These are phyloP conservation scores for Globisporangium uncinulatum DNA, from an alignment of 352 stramenopile species.

Conservation along the genomic window DNA sequence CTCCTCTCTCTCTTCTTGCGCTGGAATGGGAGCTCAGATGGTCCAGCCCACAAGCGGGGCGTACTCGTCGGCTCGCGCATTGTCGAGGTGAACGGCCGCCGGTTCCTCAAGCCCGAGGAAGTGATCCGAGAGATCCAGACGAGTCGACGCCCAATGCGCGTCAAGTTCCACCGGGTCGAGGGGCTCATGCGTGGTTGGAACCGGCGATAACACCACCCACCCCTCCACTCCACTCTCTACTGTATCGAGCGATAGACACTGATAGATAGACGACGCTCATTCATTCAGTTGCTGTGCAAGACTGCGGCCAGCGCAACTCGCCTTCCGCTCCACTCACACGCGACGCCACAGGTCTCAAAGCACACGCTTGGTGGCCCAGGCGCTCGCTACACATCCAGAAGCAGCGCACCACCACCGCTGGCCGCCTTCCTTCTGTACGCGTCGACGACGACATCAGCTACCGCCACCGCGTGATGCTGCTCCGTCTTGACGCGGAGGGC, in stretches of 20 bases:
- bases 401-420: conserved; percentile 3
- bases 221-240: background rate
- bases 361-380: background rate
- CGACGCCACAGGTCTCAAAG: no score
- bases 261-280: conserved; percentile 8
- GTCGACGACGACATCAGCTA: conserved; percentile 53
- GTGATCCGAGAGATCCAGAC: conserved; percentile 45
- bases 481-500: conserved; percentile 18
- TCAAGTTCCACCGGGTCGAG: conserved; percentile 75
- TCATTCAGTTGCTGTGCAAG: background rate
- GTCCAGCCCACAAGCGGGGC: conserved; percentile 41
- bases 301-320: background rate
- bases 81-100: conserved; percentile 57
- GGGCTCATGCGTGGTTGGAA: conserved; percentile 69
- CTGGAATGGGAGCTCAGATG: conserved; percentile 15
- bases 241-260: conserved; percentile 4
- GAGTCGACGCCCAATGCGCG: conserved; percentile 44
- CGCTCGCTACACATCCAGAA: conserved; percentile 37
- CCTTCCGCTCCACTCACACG: background rate
- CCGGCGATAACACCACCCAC: conserved; percentile 8
- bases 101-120: conserved; percentile 39
- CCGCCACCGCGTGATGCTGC: conserved; percentile 2
- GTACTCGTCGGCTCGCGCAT: conserved; percentile 66
- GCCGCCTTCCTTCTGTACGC: conserved; percentile 28
- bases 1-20: background rate